Base-by-base conservation (phyloP, 2,329 filamentous ascomycete genomes). In the Colletotrichum sp. region DNA sequence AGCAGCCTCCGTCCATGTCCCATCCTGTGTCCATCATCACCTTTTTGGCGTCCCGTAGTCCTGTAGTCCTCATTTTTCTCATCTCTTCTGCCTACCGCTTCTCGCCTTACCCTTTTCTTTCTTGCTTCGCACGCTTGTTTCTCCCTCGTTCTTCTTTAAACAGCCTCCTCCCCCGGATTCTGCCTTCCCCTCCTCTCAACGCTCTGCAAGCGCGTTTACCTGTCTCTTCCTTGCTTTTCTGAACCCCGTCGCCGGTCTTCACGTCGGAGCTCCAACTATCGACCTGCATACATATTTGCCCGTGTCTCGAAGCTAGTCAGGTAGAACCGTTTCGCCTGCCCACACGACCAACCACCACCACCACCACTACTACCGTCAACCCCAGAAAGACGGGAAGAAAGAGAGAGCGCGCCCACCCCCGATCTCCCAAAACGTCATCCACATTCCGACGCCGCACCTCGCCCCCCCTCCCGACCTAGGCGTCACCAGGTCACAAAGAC, bases 401-500 rank as follows among this genome's bases (percentile, higher is more conserved):
- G 36, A 52, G 49, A 36, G 34, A 21, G 52, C 49, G 30, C 39
- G 69, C 57, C 30, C 30, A 28, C 28, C 55, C 49, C 28, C 64
- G 36, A 69, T 72, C 32, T 59, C 69, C 55, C 63, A 72, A 73
- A 69, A 76, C 74, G 74, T 76, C 74, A 76, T 73, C 44, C 49
- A 36, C 70, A 76, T 76, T 73, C 73, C 70, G 32, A 28, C 57
- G 65, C 64, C 64, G 62, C 62, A 62, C 68, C 55, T 68, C 69
- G 52, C 57, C 70, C 70, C 70, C 62, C 39, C 36, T 49, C 28
- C 21, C 24, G 65, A 64, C 59, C 32, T 16, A 76, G 70, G 69
- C 74, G 71, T 76, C 70, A 76, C 73, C 21, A 64, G 65, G 64
- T 74, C 70, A 76, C 73, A 30, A 64, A 71, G 64, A 73, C 55